These are phyloP conservation scores for Pleurotus djamor DNA, from an alignment of 768 basidiomycete genomes.

Conservation along the genomic window DNA sequence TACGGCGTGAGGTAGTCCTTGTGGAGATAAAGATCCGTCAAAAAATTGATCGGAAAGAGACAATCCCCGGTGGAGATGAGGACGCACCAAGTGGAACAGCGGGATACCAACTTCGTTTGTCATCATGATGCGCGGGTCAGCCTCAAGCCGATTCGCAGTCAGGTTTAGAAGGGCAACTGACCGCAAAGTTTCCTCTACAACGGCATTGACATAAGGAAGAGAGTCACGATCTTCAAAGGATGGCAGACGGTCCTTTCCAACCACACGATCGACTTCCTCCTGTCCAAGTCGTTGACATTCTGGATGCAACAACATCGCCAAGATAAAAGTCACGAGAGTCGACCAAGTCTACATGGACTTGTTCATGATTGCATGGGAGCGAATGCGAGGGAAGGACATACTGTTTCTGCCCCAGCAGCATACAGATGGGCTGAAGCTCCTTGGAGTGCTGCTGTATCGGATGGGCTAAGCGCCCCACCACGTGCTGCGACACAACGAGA, in stretches of 20 bases:
- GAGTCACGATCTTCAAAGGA: slow-evolving; percentile 30
- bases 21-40: neutral
- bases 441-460: neutral
- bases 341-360: neutral
- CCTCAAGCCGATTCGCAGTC: slow-evolving; percentile 8
- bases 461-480: neutral
- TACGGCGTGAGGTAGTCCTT: slow-evolving; percentile 44
- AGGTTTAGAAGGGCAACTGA: too few species aligned
- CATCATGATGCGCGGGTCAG: neutral
- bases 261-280: slow-evolving; percentile 23
- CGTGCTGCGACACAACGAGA: neutral
- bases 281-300: slow-evolving; percentile 21
- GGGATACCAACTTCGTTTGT: neutral
- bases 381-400: neutral
- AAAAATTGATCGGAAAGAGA: neutral
- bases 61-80: neutral
- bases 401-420: slow-evolving; percentile 9
- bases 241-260: slow-evolving; percentile 35
- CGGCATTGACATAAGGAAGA: slow-evolving; percentile 32
- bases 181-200: slow-evolving; percentile 33
- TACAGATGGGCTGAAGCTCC: neutral
- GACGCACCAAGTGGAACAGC: neutral
- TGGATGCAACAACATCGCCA: slow-evolving; percentile 24
- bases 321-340: slow-evolving; percentile 15
- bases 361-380: too few species aligned